phyloP scores from a whole-genome alignment of 306 rosid genomes.

The Inga leiocalycina region DNA sequence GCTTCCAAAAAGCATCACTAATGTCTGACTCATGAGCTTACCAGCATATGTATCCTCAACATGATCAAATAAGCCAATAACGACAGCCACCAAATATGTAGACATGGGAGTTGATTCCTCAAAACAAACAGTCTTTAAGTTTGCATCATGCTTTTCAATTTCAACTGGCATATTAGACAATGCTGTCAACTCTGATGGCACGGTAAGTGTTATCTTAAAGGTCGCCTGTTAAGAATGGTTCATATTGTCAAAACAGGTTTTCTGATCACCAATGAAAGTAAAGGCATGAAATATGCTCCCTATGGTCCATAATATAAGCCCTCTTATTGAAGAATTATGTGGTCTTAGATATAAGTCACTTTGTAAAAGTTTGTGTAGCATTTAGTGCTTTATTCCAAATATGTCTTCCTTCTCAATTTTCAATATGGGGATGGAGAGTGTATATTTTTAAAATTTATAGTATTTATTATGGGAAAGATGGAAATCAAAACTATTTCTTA shows the following conservation, averaged over 20 bases:
- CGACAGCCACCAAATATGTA: conserved; percentile 67
- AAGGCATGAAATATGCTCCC: background rate
- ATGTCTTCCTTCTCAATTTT: no score
- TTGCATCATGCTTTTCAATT: conserved; percentile 51
- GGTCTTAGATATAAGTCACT: no score
- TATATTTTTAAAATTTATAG: no score
- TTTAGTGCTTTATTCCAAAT: no score
- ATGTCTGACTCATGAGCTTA: conserved; percentile 22
- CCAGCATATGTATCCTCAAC: conserved; percentile 56
- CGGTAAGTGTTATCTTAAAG: conserved; percentile 59
- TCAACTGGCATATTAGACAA: conserved; percentile 69
- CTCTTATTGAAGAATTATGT: no score
- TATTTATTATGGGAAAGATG: no score
- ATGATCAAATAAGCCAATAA: conserved; percentile 60
- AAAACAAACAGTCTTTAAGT: conserved; percentile 50
- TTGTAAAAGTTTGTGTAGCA: no score
- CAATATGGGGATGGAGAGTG: no score
- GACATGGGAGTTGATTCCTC: conserved; percentile 69
- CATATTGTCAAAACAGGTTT: conserved; percentile 9
- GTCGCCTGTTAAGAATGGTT: conserved; percentile 51
- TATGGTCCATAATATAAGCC: no score
- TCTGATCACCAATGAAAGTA: background rate
- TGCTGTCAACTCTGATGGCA: conserved; percentile 60
- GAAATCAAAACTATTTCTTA: no score
- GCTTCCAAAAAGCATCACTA: background rate